Evolutionary conservation across 306 rosid species (phyloP).

Genomic region (Dalbergia cochinchinensis): DNA sequence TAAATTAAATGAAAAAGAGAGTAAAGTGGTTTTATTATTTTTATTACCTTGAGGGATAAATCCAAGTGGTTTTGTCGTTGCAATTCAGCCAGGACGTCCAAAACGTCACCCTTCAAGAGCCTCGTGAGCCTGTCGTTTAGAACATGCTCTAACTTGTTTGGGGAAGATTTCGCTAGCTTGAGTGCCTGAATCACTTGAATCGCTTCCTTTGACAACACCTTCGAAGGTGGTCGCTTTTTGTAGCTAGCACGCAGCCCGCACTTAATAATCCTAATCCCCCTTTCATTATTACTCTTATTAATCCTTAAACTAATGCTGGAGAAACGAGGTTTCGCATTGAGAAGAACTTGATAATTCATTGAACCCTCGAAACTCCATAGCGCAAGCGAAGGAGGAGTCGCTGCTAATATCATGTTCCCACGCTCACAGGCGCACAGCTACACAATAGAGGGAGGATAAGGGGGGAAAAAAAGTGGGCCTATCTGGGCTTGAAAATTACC

Average conservation of each 20-base stretch:
- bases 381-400: neutral
- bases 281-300: neutral
- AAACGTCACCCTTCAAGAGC: slow-evolving; percentile 65
- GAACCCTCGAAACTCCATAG: neutral
- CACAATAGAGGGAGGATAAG: neutral
- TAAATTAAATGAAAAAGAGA: too few species aligned
- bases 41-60: slow-evolving; percentile 58
- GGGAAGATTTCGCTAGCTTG: slow-evolving; percentile 63
- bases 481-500: neutral
- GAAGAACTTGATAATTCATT: neutral
- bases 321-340: neutral
- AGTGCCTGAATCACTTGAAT: slow-evolving; percentile 75
- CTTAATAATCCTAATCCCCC: neutral
- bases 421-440: neutral
- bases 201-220: slow-evolving; percentile 66
- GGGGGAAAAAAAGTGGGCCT: neutral
- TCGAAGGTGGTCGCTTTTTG: slow-evolving; percentile 53
- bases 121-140: slow-evolving; percentile 57
- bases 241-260: slow-evolving; percentile 68
- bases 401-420: slow-evolving; percentile 7
- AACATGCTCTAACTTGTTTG: slow-evolving; percentile 53
- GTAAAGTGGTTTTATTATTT: too few species aligned
- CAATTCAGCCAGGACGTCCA: slow-evolving; percentile 63
- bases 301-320: neutral
- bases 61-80: slow-evolving; percentile 64